Conservation (phyloP, 441 rosid species). For the Codiaeum variegatum region DNA sequence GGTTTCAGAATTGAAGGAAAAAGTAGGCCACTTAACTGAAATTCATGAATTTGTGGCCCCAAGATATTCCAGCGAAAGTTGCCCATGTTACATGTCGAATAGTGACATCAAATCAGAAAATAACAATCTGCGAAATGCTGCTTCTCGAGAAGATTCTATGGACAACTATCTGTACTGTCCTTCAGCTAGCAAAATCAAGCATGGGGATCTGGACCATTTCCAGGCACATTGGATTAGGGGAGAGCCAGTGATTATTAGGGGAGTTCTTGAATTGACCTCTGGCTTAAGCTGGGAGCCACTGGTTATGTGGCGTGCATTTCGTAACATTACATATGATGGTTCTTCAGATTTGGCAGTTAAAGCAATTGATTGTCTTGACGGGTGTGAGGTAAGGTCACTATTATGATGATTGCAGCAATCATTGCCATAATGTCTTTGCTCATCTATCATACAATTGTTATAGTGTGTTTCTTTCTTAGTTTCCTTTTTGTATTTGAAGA, state of each 20-base stretch:
- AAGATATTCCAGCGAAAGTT: background rate
- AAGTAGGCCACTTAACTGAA: background rate
- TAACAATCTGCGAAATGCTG: constrained; percentile 41
- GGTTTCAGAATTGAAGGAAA: constrained; percentile 38
- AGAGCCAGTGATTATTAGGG: constrained; percentile 62
- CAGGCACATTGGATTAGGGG: constrained; percentile 68
- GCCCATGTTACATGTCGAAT: constrained; percentile 32
- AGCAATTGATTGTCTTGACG: constrained; percentile 62
- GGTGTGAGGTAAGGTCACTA: constrained; percentile 49
- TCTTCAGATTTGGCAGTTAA: constrained; percentile 30
- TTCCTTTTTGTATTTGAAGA: background rate
- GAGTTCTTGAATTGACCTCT: constrained; percentile 54
- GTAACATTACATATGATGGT: constrained; percentile 35
- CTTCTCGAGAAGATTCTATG: constrained; percentile 43
- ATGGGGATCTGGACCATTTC: constrained; percentile 48
- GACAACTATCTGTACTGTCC: constrained; percentile 65
- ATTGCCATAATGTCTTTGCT: background rate
- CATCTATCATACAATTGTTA: background rate
- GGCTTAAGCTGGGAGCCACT: constrained; percentile 84
- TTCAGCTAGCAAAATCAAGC: constrained; percentile 34
- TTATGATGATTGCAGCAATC: background rate
- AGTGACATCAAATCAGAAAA: constrained; percentile 25
- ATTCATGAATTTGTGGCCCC: background rate
- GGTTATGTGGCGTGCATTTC: constrained; percentile 75
- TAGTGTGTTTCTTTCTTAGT: background rate